Evolutionary conservation across 768 basidiomycete genomes (phyloP).

Genomic region (Pulveroboletus sp.): DNA sequence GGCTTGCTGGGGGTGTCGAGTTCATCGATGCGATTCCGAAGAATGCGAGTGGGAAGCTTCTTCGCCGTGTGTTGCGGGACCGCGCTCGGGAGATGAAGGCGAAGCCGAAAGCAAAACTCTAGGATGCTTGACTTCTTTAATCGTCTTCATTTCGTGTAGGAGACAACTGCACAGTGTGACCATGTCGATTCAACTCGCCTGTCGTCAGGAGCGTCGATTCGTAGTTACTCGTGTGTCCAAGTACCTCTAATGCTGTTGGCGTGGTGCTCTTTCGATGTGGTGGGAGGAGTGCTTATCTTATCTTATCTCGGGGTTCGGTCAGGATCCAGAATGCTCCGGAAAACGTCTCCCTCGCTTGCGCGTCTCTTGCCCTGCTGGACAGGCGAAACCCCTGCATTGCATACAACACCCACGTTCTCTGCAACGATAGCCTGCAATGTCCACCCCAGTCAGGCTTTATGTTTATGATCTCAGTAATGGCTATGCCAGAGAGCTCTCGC

Average conservation of each 20-base stretch:
- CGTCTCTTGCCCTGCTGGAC: conserved; percentile 3
- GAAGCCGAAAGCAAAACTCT: conserved; percentile 24
- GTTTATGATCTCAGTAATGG: conserved; percentile 91
- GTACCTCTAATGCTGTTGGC: too few relatives aligned
- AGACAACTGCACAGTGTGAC: too few relatives aligned
- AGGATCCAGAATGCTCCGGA: not conserved
- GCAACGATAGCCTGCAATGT: conserved; percentile 11
- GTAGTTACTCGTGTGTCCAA: too few relatives aligned
- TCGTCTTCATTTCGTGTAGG: too few relatives aligned
- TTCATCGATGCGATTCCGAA: conserved; percentile 53
- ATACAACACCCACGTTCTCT: not conserved
- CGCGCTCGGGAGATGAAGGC: conserved; percentile 34
- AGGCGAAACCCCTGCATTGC: not conserved
- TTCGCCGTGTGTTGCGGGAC: conserved; percentile 51
- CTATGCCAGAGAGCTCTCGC: conserved; percentile 72
- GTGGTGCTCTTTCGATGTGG: too few relatives aligned
- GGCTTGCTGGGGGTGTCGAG: conserved; percentile 54
- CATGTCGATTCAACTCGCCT: too few relatives aligned
- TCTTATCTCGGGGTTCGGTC: conserved; percentile 11
- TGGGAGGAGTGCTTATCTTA: conserved; percentile 9
- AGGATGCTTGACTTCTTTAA: not conserved
- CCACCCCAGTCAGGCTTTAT: conserved; percentile 64
- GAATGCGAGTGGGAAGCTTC: conserved; percentile 58
- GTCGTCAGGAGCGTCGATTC: too few relatives aligned
- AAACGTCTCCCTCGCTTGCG: conserved; percentile 11